Evolutionary conservation across 306 rosid species (phyloP).

Genomic region (Fragaria vesca): DNA sequence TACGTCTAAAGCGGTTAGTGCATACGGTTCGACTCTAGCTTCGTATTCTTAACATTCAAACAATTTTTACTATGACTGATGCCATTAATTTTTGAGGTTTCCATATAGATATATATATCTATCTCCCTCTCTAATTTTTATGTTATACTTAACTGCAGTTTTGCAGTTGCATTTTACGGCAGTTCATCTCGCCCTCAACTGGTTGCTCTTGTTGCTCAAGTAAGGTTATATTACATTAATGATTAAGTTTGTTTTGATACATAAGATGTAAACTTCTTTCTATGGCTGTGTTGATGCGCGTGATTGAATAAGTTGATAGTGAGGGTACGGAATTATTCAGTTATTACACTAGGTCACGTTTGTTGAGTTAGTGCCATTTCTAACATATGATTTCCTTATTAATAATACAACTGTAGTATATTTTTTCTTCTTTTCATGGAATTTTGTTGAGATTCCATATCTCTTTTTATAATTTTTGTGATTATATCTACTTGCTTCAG

Average conservation of each 20-base stretch:
- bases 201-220: conserved; percentile 97
- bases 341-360: not conserved
- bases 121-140: conserved; percentile 3
- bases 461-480: not conserved
- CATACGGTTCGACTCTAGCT: conserved; percentile 1
- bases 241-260: conserved; percentile 19
- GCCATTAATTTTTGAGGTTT: conserved; percentile 8
- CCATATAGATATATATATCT: not conserved
- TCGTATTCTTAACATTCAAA: not conserved
- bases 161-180: conserved; percentile 83
- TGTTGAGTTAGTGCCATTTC: not conserved
- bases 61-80: conserved; percentile 2
- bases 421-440: not conserved
- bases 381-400: not conserved
- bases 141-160: conserved; percentile 39
- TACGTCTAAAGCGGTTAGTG: conserved; percentile 72
- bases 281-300: not conserved
- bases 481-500: not conserved
- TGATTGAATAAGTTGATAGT: not conserved
- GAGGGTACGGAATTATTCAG: not conserved
- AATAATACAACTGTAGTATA: not conserved
- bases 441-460: not conserved
- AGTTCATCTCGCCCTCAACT: conserved; percentile 78
- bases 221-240: conserved; percentile 36
- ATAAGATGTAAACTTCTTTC: not conserved